These are phyloP conservation scores for Komagataella pseudopastoris DNA, from an alignment of 805 yeast genomes.

Conservation along the genomic window DNA sequence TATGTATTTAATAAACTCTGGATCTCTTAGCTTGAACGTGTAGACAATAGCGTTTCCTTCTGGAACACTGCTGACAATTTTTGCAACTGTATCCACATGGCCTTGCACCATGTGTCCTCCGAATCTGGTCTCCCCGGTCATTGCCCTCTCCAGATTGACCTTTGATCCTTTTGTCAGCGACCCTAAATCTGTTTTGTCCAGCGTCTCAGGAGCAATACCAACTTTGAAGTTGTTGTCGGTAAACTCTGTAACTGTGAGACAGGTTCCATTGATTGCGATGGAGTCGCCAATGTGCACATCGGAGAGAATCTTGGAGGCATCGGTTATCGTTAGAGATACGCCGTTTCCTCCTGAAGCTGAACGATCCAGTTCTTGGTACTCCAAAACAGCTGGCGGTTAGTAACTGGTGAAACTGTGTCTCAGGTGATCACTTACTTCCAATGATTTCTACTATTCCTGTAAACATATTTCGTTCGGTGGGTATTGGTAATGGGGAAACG, in stretches of 20 bases:
- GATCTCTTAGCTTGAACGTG: slow-evolving; percentile 60
- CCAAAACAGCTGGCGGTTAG: slow-evolving; percentile 24
- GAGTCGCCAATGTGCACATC: slow-evolving; percentile 94
- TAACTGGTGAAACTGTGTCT: slow-evolving; percentile 1
- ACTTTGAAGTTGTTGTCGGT: slow-evolving; percentile 53
- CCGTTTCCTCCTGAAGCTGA: slow-evolving; percentile 58
- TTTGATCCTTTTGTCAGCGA: slow-evolving; percentile 37
- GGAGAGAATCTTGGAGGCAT: slow-evolving; percentile 45
- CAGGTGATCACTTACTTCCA: slow-evolving; percentile 32
- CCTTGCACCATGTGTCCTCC: slow-evolving; percentile 99
- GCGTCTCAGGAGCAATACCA: slow-evolving; percentile 88
- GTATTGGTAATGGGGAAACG: background rate
- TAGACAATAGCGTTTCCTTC: slow-evolving; percentile 73
- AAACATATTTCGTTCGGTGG: slow-evolving; percentile 42
- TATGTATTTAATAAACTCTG: slow-evolving; percentile 50
- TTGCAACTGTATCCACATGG: slow-evolving; percentile 85
- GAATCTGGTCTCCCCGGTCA: slow-evolving; percentile 61
- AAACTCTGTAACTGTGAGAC: slow-evolving; percentile 87
- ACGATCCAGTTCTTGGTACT: slow-evolving; percentile 30
- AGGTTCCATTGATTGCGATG: slow-evolving; percentile 78
- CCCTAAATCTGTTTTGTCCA: slow-evolving; percentile 69
- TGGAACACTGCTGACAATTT: slow-evolving; percentile 31
- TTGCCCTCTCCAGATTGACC: slow-evolving; percentile 90
- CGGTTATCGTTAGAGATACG: slow-evolving; percentile 50
- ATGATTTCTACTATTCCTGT: slow-evolving; percentile 87